These are phyloP conservation scores for Daldinia sp. DNA, from an alignment of 2,329 filamentous ascomycete genomes.

Conservation along the genomic window DNA sequence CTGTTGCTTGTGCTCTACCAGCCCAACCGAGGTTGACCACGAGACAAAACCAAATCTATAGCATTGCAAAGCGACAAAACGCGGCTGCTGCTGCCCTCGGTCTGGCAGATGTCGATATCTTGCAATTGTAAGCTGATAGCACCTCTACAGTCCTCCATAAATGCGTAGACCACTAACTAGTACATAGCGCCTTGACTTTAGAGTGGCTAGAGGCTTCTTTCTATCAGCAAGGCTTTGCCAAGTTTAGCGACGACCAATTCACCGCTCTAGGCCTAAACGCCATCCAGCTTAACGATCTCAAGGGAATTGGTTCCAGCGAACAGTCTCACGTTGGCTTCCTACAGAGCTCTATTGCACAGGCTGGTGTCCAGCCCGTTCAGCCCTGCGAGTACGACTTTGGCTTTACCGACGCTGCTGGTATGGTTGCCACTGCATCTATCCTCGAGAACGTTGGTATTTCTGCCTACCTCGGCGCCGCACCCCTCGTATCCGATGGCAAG, in stretches of 20 bases:
- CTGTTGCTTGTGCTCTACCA: constrained; percentile 58
- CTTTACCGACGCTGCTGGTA: constrained; percentile 69
- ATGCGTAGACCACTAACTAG: constrained; percentile 32
- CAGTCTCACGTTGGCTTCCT: constrained; percentile 67
- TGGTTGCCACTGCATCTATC: constrained; percentile 74
- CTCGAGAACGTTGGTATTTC: constrained; percentile 78
- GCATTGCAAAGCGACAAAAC: constrained; percentile 60
- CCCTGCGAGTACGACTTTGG: constrained; percentile 77
- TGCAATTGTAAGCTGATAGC: constrained; percentile 65
- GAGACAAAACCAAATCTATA: constrained; percentile 57
- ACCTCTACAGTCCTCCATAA: neutral
- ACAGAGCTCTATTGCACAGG: constrained; percentile 66
- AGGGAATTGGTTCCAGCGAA: constrained; percentile 70
- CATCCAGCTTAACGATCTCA: constrained; percentile 65
- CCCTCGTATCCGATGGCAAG: constrained; percentile 65
- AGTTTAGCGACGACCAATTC: constrained; percentile 73
- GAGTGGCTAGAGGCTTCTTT: constrained; percentile 79
- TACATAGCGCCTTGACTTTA: constrained; percentile 69
- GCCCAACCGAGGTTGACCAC: constrained; percentile 54
- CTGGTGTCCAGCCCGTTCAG: constrained; percentile 70
- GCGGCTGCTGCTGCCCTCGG: constrained; percentile 56
- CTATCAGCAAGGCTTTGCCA: constrained; percentile 74
- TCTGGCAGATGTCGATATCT: constrained; percentile 62
- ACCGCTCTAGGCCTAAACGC: constrained; percentile 65
- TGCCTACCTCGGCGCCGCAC: constrained; percentile 76